Percentiles rank a stretch among this genome's conserved stretches.
Evolutionary conservation across 2,329 filamentous ascomycete species (phyloP).

Genomic region (Colletotrichum brevisporum): DNA sequence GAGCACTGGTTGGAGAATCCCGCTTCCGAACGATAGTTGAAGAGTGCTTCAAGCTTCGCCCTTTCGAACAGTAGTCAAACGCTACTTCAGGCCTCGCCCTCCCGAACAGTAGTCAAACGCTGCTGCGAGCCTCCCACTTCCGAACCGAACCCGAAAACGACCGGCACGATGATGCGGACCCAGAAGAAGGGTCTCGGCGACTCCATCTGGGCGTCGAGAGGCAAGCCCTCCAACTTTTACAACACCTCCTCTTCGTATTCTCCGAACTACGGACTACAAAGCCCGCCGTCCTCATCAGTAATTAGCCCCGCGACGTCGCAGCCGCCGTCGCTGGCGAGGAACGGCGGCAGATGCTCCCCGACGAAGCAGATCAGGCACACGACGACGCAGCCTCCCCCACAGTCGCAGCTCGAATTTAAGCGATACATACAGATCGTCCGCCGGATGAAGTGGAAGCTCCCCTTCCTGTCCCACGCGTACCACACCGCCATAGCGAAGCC

Average conservation of each 20-base stretch:
- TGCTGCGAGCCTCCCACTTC: too few relatives aligned
- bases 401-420: constrained; percentile 60
- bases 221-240: constrained; percentile 4
- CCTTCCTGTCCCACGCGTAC: constrained; percentile 72
- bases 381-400: constrained; percentile 34
- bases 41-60: too few relatives aligned
- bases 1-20: too few relatives aligned
- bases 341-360: background rate
- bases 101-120: too few relatives aligned
- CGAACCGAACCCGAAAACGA: background rate
- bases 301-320: constrained; percentile 22
- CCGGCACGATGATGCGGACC: constrained; percentile 6
- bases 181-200: constrained; percentile 22
- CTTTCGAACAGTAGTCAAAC: too few relatives aligned
- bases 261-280: background rate
- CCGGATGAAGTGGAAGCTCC: constrained; percentile 74
- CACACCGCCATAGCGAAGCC: constrained; percentile 58
- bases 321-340: background rate
- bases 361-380: background rate
- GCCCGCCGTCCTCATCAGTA: constrained; percentile 4
- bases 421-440: constrained; percentile 73
- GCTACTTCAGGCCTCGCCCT: too few relatives aligned
- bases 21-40: too few relatives aligned
- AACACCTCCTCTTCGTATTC: background rate
- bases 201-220: constrained; percentile 38